These are phyloP conservation scores for Raddia distichophylla DNA, from an alignment of 176 grass and related monocot genomes.

Conservation along the genomic window DNA sequence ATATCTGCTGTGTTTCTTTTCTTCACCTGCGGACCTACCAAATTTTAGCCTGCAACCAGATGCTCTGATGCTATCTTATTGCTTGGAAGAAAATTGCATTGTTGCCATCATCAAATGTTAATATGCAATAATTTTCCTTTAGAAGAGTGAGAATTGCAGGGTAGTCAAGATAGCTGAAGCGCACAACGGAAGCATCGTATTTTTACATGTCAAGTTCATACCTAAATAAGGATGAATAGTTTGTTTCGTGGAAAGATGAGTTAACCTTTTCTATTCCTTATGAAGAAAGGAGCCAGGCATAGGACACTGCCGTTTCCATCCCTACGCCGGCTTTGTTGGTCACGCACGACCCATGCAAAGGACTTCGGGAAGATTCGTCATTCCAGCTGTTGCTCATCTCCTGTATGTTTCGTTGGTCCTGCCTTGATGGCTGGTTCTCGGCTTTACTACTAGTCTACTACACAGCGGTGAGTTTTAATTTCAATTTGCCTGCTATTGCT, in stretches of 20 bases:
- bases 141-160: neutral
- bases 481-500: neutral
- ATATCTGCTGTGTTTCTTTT: neutral
- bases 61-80: conserved; percentile 15
- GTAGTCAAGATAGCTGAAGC: neutral
- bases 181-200: neutral
- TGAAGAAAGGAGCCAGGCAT: conserved; percentile 41
- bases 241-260: neutral
- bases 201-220: conserved; percentile 9
- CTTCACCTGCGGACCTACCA: neutral
- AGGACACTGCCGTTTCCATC: conserved; percentile 41
- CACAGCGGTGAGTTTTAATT: conserved; percentile 1
- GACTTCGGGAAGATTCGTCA: conserved; percentile 19
- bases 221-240: conserved; percentile 17
- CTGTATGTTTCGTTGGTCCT: conserved; percentile 18
- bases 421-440: conserved; percentile 7
- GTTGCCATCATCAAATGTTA: neutral
- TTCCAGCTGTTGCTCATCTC: conserved; percentile 27
- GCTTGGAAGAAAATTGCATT: neutral
- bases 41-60: neutral
- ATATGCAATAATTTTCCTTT: neutral
- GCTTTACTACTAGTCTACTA: neutral
- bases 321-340: conserved; percentile 24
- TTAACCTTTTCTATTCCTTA: conserved; percentile 20
- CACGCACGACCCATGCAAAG: neutral